phyloP scores from a whole-genome alignment of 1,284 basidiomycete genomes.

The Caloboletus inedulis region DNA sequence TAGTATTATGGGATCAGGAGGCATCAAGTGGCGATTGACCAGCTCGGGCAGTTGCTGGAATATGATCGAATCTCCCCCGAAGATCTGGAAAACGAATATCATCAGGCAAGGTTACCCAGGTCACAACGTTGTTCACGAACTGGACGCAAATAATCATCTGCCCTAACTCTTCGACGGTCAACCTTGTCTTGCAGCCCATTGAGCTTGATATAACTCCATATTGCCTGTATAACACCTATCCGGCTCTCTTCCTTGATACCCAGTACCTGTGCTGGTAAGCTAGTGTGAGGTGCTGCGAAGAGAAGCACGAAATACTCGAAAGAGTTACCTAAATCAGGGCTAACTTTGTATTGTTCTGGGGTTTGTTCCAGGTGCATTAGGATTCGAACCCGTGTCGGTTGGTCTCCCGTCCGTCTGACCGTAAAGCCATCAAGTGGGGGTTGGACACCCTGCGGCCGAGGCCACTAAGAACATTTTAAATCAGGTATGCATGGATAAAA shows the following conservation, averaged over 20 bases:
- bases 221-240: conserved; percentile 74
- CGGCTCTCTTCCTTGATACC: conserved; percentile 86
- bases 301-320: not conserved
- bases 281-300: conserved; percentile 11
- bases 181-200: conserved; percentile 87
- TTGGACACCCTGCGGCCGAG: conserved; percentile 53
- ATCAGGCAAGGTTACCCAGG: not conserved
- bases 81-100: conserved; percentile 47
- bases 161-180: conserved; percentile 76
- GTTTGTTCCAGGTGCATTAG: conserved; percentile 82
- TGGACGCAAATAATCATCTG: conserved; percentile 68
- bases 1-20: conserved; percentile 84
- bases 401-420: conserved; percentile 79
- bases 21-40: conserved; percentile 75
- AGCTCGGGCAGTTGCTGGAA: conserved; percentile 88
- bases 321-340: conserved; percentile 66
- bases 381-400: conserved; percentile 74
- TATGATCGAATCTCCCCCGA: conserved; percentile 57
- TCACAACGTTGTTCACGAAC: conserved; percentile 39
- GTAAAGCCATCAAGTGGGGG: conserved; percentile 85
- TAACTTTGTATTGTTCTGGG: conserved; percentile 84
- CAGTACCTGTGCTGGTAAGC: conserved; percentile 55
- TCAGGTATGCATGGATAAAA: not conserved
- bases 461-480: conserved; percentile 53
- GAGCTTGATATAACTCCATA: conserved; percentile 94